These are phyloP conservation scores for Clausena lansium DNA, from an alignment of 345 rosid genomes.

Conservation along the genomic window DNA sequence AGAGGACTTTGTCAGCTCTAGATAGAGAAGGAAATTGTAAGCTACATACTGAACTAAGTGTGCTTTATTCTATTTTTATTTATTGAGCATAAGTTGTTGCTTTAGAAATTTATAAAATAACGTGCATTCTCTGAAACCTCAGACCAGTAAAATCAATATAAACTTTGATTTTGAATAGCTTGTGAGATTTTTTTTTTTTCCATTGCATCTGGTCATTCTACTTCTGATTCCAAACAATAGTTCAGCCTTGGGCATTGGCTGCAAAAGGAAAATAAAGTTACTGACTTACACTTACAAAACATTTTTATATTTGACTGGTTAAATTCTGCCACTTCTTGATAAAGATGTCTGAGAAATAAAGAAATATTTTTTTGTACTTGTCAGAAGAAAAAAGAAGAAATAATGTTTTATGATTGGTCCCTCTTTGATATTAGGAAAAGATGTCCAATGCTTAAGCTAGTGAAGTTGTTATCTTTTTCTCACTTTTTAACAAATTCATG, in stretches of 20 bases:
- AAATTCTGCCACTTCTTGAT: constrained; percentile 2
- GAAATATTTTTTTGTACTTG: background rate
- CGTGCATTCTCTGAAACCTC: constrained; percentile 5
- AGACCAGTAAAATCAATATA: background rate
- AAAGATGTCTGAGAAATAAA: background rate
- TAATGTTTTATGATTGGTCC: background rate
- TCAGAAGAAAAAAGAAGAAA: background rate
- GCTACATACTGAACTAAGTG: constrained; percentile 12
- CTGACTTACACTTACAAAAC: background rate
- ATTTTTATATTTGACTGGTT: constrained; percentile 9
- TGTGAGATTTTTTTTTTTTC: background rate
- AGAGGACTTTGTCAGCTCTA: constrained; percentile 49
- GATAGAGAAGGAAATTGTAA: constrained; percentile 48
- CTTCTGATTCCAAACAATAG: background rate
- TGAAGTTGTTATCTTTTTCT: background rate
- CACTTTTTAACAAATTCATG: constrained; percentile 19
- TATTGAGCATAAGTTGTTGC: background rate
- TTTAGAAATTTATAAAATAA: background rate
- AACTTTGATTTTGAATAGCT: background rate
- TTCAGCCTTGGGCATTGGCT: background rate
- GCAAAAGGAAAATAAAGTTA: constrained; percentile 7
- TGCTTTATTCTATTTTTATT: background rate
- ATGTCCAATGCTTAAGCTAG: background rate
- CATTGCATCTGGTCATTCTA: background rate
- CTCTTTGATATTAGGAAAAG: constrained; percentile 6